phyloP scores from a whole-genome alignment of 23 red algal genomes.

The Gracilaria gracilis region DNA sequence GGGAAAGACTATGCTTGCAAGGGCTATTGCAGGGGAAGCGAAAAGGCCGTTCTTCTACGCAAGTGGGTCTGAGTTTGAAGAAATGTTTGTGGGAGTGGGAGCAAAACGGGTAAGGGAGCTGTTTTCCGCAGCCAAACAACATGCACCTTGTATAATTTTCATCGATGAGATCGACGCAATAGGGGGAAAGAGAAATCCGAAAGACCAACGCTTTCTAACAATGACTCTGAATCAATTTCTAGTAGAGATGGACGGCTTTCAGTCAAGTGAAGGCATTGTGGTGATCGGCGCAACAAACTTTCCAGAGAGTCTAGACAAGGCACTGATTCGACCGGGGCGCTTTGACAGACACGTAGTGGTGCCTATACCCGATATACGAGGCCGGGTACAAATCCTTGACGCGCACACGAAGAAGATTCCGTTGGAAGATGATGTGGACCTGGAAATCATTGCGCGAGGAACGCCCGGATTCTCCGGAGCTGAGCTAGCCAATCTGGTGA shows the following conservation, averaged over 20 bases:
- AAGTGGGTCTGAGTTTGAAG: constrained; percentile 97
- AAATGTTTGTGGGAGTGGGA: constrained; percentile 99
- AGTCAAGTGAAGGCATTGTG: constrained; percentile 89
- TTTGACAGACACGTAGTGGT: constrained; percentile 98
- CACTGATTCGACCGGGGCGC: constrained; percentile 92
- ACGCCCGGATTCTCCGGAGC: constrained; percentile 99
- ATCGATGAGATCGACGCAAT: constrained; percentile 99
- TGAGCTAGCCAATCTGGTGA: constrained; percentile 95
- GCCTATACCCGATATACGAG: constrained; percentile 90
- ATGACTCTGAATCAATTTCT: constrained; percentile 98
- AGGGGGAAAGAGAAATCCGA: constrained; percentile 94
- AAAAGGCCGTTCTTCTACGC: constrained; percentile 98
- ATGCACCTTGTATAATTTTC: constrained; percentile 98
- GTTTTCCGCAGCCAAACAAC: constrained; percentile 93
- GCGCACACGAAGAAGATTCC: constrained; percentile 91
- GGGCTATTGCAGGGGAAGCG: constrained; percentile 97
- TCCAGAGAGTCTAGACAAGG: constrained; percentile 97
- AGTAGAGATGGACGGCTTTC: constrained; percentile 97
- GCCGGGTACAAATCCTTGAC: constrained; percentile 86
- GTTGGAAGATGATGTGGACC: constrained; percentile 84
- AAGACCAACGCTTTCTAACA: constrained; percentile 96
- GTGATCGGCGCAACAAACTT: constrained; percentile 99
- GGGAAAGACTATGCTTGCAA: constrained; percentile 95
- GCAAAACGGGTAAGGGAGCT: constrained; percentile 95
- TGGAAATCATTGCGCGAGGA: constrained; percentile 91